Base-by-base conservation (phyloP, 2,329 filamentous ascomycete species). In the Exophiala xenobiotica region DNA sequence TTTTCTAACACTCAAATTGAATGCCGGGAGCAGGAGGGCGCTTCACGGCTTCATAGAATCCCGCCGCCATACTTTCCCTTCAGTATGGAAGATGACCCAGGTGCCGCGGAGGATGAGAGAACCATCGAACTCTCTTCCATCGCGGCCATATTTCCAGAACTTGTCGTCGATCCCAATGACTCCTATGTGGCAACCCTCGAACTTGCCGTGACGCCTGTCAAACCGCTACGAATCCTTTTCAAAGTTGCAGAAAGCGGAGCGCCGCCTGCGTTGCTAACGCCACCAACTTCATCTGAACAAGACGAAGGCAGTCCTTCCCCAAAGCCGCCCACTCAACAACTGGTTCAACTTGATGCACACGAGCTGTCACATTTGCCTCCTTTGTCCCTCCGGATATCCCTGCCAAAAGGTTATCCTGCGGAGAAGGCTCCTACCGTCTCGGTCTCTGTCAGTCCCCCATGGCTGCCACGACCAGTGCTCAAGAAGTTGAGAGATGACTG, bases 61-160 rank as follows among this genome's bases (percentile, higher is more conserved):
- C 9, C 38, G n/a, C 39, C 38, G 24, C 43, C 56, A 53, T 46
- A 27, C 44, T 46, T 31, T 48, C 33, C 12, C 14, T 19, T 31
- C 22, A 58, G 35, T 11, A 72, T 74, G 70, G 64, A 68, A 42
- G 71, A 72, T 58, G 60, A 65, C 46, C 61, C 63, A 12, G 49
- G 51, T 16, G 51, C 61, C 18, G 47, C 51, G 8, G 75, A 78
- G 9, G 81, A 85, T 63, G 81, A 85, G 59, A 76, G 82, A 55
- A 71, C 74, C 23, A 75, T 82, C 59, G 82, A 86, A 67, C 70
- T 85, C 40, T 75, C 73, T 7, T 76, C 81, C 19, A 75, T 86
- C 51, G 72, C 75, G 38, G 80, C 82, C 43, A 86, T 86, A 50
- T 86, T 75, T 53, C 82, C 82, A 1, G 82, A 86, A 67, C 74